Conservation (phyloP, 345 rosid species). For the Punica granatum region DNA sequence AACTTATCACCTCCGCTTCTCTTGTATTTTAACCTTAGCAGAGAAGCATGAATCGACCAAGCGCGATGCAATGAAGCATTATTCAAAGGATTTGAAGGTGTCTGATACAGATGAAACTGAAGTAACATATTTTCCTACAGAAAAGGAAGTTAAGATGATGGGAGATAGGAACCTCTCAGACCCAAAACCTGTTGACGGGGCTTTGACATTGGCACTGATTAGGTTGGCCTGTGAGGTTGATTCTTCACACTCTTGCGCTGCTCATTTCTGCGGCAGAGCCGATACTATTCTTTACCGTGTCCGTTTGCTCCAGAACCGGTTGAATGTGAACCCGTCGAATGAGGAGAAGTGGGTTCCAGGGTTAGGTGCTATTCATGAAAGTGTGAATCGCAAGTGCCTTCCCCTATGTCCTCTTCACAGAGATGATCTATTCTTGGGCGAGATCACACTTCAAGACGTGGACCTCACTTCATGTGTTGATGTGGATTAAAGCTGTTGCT, state of each 20-base stretch:
- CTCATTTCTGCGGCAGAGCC: constrained; percentile 61
- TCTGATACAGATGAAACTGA: constrained; percentile 39
- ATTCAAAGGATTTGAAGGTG: constrained; percentile 68
- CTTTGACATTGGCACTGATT: constrained; percentile 55
- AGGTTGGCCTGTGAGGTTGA: constrained; percentile 60
- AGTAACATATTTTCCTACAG: constrained; percentile 62
- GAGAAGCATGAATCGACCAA: constrained; percentile 90
- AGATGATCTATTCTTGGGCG: constrained; percentile 60
- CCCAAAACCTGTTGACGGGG: constrained; percentile 80
- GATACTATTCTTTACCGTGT: constrained; percentile 50
- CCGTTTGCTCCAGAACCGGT: constrained; percentile 53
- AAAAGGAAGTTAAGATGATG: constrained; percentile 88
- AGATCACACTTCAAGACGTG: constrained; percentile 65
- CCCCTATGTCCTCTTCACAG: constrained; percentile 69
- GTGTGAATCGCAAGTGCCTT: constrained; percentile 51
- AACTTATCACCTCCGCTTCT: constrained; percentile 80
- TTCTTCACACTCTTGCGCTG: constrained; percentile 49
- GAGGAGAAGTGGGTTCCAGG: constrained; percentile 53
- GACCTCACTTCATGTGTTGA: constrained; percentile 53
- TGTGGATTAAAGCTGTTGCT: constrained; percentile 30
- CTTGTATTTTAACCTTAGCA: constrained; percentile 83
- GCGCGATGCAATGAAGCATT: constrained; percentile 70
- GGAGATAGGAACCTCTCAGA: constrained; percentile 77
- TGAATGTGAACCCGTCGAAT: constrained; percentile 35
- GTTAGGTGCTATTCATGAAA: constrained; percentile 53